Conservation (phyloP, 2,329 filamentous ascomycete species). For the Pezizomycotina sp. region DNA sequence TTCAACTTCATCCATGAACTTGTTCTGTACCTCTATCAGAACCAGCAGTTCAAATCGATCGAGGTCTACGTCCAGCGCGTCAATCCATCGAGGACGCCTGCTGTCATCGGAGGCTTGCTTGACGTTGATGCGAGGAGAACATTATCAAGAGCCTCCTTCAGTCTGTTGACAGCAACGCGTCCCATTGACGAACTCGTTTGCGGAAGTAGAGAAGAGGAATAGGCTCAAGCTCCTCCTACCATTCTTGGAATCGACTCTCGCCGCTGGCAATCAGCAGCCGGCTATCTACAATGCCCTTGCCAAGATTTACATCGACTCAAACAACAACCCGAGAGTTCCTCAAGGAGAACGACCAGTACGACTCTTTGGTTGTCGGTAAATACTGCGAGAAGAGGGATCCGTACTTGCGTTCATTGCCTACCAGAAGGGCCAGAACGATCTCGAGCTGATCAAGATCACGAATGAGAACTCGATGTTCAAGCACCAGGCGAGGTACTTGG, state of each 20-base stretch:
- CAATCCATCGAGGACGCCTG: conserved; percentile 77
- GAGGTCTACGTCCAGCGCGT: conserved; percentile 96
- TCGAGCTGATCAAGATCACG: conserved; percentile 93
- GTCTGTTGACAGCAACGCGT: conserved; percentile 62
- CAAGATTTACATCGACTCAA: conserved; percentile 98
- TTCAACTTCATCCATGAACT: conserved; percentile 98
- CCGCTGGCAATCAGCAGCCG: conserved; percentile 83
- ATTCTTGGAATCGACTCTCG: conserved; percentile 84
- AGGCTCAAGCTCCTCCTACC: conserved; percentile 86
- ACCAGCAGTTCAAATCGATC: conserved; percentile 97
- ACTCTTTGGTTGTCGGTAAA: conserved; percentile 80
- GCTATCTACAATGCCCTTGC: conserved; percentile 93
- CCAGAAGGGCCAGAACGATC: conserved; percentile 87
- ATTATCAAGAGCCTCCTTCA: conserved; percentile 85
- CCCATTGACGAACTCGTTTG: conserved; percentile 88
- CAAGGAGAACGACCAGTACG: conserved; percentile 93
- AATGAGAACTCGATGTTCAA: conserved; percentile 99
- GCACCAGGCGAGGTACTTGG: conserved; percentile 84
- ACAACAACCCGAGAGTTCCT: conserved; percentile 97
- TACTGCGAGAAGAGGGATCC: conserved; percentile 98
- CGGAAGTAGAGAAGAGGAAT: conserved; percentile 90
- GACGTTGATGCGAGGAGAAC: conserved; percentile 94
- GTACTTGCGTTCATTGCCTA: conserved; percentile 86
- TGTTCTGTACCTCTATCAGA: conserved; percentile 93
- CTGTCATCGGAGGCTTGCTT: conserved; percentile 79